These are phyloP conservation scores for Colletotrichum australisinense DNA, from an alignment of 2,329 filamentous ascomycete genomes.

Conservation along the genomic window DNA sequence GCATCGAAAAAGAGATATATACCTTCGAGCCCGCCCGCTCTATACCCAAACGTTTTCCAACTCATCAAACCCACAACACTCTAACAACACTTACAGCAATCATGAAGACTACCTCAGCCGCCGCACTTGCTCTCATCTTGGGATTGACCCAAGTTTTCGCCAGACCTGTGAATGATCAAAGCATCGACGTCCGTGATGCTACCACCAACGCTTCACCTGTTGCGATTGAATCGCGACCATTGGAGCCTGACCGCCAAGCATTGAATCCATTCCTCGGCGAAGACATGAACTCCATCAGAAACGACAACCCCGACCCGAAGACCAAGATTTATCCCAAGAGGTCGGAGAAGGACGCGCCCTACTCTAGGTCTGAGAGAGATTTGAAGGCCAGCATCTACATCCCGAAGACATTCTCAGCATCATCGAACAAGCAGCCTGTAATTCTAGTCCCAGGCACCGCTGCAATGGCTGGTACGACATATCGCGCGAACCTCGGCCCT, in stretches of 20 bases:
- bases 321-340: constrained; percentile 49
- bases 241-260: background rate
- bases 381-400: constrained; percentile 65
- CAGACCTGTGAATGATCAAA: background rate
- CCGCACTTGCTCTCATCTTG: background rate
- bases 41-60: background rate
- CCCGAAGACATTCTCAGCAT: constrained; percentile 58
- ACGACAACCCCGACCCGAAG: constrained; percentile 14
- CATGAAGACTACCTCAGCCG: constrained; percentile 5
- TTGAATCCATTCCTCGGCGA: background rate
- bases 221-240: background rate
- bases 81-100: background rate
- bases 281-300: background rate
- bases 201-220: background rate
- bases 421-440: constrained; percentile 54
- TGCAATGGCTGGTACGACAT: constrained; percentile 50
- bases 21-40: background rate
- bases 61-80: background rate
- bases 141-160: background rate
- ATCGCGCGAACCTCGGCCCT: constrained; percentile 59
- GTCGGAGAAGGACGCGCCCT: constrained; percentile 56
- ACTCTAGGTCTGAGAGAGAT: constrained; percentile 55
- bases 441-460: constrained; percentile 64
- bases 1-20: background rate
- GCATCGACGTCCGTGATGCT: background rate